Evolutionary conservation across 345 rosid species (phyloP), one percentile per base, ranked within the genome.

Genomic region (Corymbia maculata): DNA sequence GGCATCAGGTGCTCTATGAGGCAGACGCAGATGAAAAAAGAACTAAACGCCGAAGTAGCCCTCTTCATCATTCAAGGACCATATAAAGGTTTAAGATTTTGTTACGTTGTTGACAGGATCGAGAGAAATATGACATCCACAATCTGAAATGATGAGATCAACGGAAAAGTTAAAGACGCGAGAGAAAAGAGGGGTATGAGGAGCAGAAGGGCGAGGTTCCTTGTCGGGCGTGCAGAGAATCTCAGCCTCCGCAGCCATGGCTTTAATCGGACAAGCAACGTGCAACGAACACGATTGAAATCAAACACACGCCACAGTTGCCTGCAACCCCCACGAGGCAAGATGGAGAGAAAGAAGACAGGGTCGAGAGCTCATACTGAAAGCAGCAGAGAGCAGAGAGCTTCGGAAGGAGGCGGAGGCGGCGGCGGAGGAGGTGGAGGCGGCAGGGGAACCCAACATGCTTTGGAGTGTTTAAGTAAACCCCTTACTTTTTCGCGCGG

Each of bases 221-320:
- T 30, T 45, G 53, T 61, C n/a, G 17, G 68, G 87, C 50, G 45
- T 45, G 12, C 10, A 42, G 12, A 52, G 28, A 55, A 44, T 55
- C 14, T 59, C 87, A 55, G 88, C 32, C 88, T 87, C 88, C n/a
- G 59, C 88, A n/a, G 88, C 88, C 88, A 87, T 87, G 61, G 85
- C 59, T 87, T 36, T 49, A 26, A 36, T 51, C 44, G 85, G 51
- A 51, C 36, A 4, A 68, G 84, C 26, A 13, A 61, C 68, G 85
- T 61, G 49, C 84, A 22, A 24, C 28, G 57, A 47, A 32, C 85
- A 6, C 11, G 88, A 51, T 50, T n/a, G 88, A n/a, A 66, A 12
- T 7, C 13, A 19, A 44, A 87, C 51, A 68, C 45, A 28, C 45
- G 6, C 44, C 17, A 50, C 44, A n/a, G 59, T 17, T 13, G 45